A percentile compares a stretch with the other conserved stretches of the same genome.
phyloP scores from a whole-genome alignment of 306 rosid species.

The Malus asiatica region DNA sequence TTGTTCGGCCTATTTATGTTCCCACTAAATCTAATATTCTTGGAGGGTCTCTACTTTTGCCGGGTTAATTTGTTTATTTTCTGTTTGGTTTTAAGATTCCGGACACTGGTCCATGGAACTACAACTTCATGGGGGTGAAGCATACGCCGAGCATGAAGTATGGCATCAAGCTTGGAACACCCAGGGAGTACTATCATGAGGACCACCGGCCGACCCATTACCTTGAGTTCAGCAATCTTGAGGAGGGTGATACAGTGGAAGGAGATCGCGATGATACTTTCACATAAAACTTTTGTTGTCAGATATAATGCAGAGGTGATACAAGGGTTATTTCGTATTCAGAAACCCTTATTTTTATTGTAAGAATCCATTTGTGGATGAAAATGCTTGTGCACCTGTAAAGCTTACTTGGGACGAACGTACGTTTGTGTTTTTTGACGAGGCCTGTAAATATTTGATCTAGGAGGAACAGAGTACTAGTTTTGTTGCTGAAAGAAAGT shows the following conservation, averaged over 20 bases:
- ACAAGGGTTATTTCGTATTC: background rate
- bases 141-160: conserved; percentile 89
- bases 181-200: conserved; percentile 84
- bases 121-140: conserved; percentile 96
- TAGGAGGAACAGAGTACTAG: background rate
- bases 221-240: conserved; percentile 91
- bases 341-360: background rate
- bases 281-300: conserved; percentile 12
- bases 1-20: background rate
- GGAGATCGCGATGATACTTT: conserved; percentile 90
- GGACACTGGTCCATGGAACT: conserved; percentile 98
- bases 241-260: conserved; percentile 78
- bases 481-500: background rate
- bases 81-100: conserved; percentile 48
- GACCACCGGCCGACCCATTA: conserved; percentile 96
- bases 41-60: too few relatives aligned
- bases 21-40: too few relatives aligned
- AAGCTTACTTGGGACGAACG: background rate
- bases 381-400: background rate
- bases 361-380: background rate
- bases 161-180: conserved; percentile 84
- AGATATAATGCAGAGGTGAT: background rate
- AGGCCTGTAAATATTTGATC: conserved; percentile 8
- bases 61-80: background rate
- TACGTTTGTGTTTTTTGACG: background rate